Evolutionary conservation across 768 basidiomycete species (phyloP), one percentile per base, ranked within the genome.

Genomic region (Pseudohyphozyma bogoriensis): DNA sequence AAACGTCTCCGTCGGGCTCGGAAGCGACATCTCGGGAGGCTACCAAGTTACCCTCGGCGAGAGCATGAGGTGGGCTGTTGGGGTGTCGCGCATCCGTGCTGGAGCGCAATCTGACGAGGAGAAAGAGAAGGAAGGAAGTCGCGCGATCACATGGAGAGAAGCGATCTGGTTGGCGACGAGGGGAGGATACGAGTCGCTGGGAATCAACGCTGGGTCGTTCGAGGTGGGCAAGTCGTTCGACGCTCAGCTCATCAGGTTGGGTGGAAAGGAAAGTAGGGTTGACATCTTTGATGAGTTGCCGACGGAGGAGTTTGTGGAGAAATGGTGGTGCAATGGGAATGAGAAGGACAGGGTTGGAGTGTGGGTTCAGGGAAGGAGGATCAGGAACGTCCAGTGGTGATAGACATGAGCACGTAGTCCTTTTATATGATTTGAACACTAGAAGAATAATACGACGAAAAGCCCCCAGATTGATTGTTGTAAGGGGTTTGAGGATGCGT

Each of bases 321-420:
- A 85, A 70, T 91, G 90, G 90, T 92, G 88, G 87, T 87, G 86
- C 67, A 71, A 85, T 44, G 89, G 89, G 0, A 83, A 87, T 69
- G 69, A 69, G 7, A 77, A 79, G 53, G 91, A 91, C 73, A 79
- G 87, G 24, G 68, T 59, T 2, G 76, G 74, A 4, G 78, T 89
- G 73, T 93, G 87, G 86, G 79, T 91, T 15, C 60, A 65, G 39
- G 64, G 64, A 3, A 36, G 22, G n/a, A 35, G 33, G n/a, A 24
- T 51, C n/a, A 51, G 36, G 36, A 22, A 33, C 37, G 51, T 64
- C 45, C 58, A 57, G n/a, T n/a, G n/a, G n/a, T n/a, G n/a, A n/a
- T n/a, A n/a, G n/a, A n/a, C n/a, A n/a, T n/a, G n/a, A n/a, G n/a
- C n/a, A n/a, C n/a, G n/a, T n/a, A n/a, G n/a, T n/a, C n/a, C n/a